Base-by-base conservation (phyloP, 2,329 filamentous ascomycete species). In the Cercospora sp. region DNA sequence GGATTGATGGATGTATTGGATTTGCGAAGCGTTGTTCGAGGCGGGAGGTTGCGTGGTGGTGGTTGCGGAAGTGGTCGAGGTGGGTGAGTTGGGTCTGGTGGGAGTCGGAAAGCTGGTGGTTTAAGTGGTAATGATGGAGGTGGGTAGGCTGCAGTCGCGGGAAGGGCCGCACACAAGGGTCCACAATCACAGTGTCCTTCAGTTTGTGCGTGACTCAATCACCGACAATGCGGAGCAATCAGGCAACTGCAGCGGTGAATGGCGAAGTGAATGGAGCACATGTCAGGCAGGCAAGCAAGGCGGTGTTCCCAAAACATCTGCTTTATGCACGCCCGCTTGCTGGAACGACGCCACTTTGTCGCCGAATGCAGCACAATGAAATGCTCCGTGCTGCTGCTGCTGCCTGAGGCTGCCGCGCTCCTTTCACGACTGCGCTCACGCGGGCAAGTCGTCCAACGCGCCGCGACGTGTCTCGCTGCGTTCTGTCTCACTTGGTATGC, bases 1-100 rank as follows among this genome's bases (percentile, higher is more conserved):
- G 63, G 64, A 63, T 73, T 30, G 67, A 42, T 68, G 60, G 62
- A 58, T n/a, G 45, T 59, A 40, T 40, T 40, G 36, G 60, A 42
- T 58, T 20, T 9, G 55, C 28, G 26, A 33, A 13, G 55, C 7
- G 42, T 61, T 36, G 42, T 16, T 16, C 48, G 48, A 33, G 33
- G 64, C 40, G 53, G 36, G 40, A 53, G 59, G 45, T 30, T 63
- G 28, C 61, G 60, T 48, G 66, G 5, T 58, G 69, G 40, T 28
- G 18, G 67, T 62, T 65, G 65, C 48, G 26, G 63, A 51, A 53
- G 63, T 40, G 64, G 45, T 13, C 18, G 62, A 23, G 42, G 57
- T 58, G 40, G 18, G 58, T 59, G 40, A 23, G 66, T 48, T 40
- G 59, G 23, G 20, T 42, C 30, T 26, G 62, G 42, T 57, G 48